phyloP scores from a whole-genome alignment of 345 rosid species.

The Camelina neglecta region DNA sequence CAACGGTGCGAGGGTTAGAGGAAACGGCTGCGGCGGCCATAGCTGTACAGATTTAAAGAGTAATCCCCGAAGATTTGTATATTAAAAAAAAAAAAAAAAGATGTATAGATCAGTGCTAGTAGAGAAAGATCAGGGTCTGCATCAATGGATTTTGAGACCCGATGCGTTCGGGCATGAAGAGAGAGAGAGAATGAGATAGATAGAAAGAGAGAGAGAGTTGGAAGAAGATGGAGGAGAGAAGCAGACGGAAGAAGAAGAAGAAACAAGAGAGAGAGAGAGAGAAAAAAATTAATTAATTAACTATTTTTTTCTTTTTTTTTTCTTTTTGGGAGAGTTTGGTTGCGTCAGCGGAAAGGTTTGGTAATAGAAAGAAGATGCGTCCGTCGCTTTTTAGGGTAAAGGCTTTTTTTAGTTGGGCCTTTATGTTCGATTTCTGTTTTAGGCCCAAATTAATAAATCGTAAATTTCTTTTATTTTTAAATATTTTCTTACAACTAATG shows the following conservation, averaged over 20 bases:
- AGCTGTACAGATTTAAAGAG: conserved; percentile 25
- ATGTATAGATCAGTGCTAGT: conserved; percentile 42
- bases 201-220: conserved; percentile 10
- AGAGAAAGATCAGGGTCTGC: conserved; percentile 37
- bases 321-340: conserved; percentile 40
- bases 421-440: not conserved
- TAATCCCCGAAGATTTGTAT: not conserved
- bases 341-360: conserved; percentile 47
- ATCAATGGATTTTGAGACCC: conserved; percentile 36
- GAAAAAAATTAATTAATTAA: too few species aligned
- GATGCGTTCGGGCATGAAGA: conserved; percentile 39
- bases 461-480: too few species aligned
- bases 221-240: conserved; percentile 31
- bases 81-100: not conserved
- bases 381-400: conserved; percentile 38
- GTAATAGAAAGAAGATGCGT: conserved; percentile 34
- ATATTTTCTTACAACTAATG: too few species aligned
- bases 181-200: conserved; percentile 29
- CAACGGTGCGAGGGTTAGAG: conserved; percentile 85
- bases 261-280: not conserved
- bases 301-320: not conserved
- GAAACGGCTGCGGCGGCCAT: conserved; percentile 49
- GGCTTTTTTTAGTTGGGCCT: conserved; percentile 8
- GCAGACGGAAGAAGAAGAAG: conserved; percentile 30
- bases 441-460: not conserved